A percentile compares a stretch with the other conserved stretches of the same genome.
These are phyloP conservation scores for Sistotremastrum suecicum DNA, from an alignment of 768 basidiomycete species.

Conservation along the genomic window DNA sequence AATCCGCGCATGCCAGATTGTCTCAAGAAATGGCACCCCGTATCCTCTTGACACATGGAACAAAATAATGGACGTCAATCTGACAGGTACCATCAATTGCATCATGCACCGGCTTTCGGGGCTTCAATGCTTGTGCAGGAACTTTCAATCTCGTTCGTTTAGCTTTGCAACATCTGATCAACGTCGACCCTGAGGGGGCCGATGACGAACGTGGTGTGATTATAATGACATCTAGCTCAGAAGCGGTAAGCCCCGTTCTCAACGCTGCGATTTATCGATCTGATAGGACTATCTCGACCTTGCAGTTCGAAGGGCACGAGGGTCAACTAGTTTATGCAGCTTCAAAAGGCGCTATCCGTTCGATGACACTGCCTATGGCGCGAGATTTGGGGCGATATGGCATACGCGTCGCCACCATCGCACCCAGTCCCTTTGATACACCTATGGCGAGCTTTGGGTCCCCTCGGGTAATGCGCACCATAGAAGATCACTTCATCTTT, in stretches of 20 bases:
- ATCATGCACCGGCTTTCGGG: too few relatives aligned
- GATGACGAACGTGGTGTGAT: slow-evolving; percentile 47
- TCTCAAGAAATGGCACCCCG: slow-evolving; percentile 30
- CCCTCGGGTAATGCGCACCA: slow-evolving; percentile 5
- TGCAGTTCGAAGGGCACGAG: slow-evolving; percentile 40
- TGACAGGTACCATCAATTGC: slow-evolving; percentile 24
- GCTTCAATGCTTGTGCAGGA: background rate
- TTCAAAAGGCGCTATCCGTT: slow-evolving; percentile 39
- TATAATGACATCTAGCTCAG: slow-evolving; percentile 38
- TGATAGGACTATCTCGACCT: background rate
- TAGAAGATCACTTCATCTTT: slow-evolving; percentile 14
- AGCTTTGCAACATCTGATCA: slow-evolving; percentile 34
- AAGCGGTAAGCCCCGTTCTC: slow-evolving; percentile 19
- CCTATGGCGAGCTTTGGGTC: slow-evolving; percentile 15
- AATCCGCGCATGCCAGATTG: slow-evolving; percentile 22
- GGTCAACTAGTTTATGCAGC: slow-evolving; percentile 45
- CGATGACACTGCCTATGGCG: slow-evolving; percentile 48
- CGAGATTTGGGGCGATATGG: slow-evolving; percentile 40
- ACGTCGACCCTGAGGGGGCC: slow-evolving; percentile 26
- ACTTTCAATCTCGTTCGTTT: slow-evolving; percentile 45
- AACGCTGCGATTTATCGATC: background rate
- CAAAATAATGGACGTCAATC: slow-evolving; percentile 36
- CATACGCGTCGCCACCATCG: slow-evolving; percentile 40
- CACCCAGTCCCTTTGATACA: slow-evolving; percentile 38
- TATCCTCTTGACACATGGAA: slow-evolving; percentile 40